These are phyloP conservation scores for Phialophora chinensis DNA, from an alignment of 2,329 filamentous ascomycete species.

Conservation along the genomic window DNA sequence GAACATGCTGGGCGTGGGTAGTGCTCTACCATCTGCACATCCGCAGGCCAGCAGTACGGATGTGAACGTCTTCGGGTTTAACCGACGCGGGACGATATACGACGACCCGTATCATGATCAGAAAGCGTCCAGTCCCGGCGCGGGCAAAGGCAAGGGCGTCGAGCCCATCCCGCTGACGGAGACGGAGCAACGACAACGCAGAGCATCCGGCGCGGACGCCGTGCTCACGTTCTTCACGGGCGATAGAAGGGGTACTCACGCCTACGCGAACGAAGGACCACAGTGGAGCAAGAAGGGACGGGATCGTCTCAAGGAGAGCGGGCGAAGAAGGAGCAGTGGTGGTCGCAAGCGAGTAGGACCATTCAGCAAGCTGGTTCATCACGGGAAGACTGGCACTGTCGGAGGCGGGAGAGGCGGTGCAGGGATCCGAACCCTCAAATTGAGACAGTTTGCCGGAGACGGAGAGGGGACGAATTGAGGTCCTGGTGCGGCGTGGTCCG, in stretches of 20 bases:
- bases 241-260: conserved; percentile 26
- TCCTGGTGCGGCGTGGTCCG: background rate
- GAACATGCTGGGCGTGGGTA: conserved; percentile 28
- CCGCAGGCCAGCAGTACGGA: conserved; percentile 17
- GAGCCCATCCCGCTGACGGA: background rate
- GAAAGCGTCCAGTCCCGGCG: conserved; percentile 1
- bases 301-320: conserved; percentile 20
- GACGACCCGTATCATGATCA: conserved; percentile 6
- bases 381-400: conserved; percentile 22
- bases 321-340: conserved; percentile 6
- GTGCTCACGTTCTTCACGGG: conserved; percentile 36
- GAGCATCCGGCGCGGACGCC: conserved; percentile 33
- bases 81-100: conserved; percentile 19
- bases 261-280: conserved; percentile 26
- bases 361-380: conserved; percentile 25
- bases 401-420: conserved; percentile 31
- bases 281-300: conserved; percentile 35
- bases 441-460: conserved; percentile 14
- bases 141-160: conserved; percentile 21
- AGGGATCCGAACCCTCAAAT: conserved; percentile 29
- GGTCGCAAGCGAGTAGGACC: conserved; percentile 25
- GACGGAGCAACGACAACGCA: conserved; percentile 25
- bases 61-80: conserved; percentile 19
- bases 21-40: conserved; percentile 9
- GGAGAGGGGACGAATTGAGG: background rate